Conservation (phyloP, 1,139 yeast genomes). For the Keqinozyma sinolaborantium region DNA sequence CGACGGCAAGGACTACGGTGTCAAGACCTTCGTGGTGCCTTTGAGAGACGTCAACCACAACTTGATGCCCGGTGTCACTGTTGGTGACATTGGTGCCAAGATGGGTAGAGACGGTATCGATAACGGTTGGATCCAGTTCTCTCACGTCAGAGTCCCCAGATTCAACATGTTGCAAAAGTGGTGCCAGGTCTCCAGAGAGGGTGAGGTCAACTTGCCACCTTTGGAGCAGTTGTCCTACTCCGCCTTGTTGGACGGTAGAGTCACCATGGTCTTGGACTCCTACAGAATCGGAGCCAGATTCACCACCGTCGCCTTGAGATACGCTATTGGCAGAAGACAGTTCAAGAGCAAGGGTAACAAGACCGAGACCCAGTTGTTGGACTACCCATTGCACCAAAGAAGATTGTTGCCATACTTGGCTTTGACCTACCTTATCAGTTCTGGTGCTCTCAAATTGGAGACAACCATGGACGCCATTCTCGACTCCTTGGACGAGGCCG, state of each 20-base stretch:
- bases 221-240: conserved; percentile 84
- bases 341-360: conserved; percentile 47
- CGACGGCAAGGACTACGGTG: conserved; percentile 83
- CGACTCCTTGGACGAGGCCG: conserved; percentile 52
- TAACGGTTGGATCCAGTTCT: conserved; percentile 92
- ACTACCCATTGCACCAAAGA: conserved; percentile 84
- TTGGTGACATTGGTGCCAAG: conserved; percentile 91
- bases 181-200: conserved; percentile 67
- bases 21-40: conserved; percentile 87
- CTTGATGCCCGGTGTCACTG: conserved; percentile 71
- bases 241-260: conserved; percentile 86
- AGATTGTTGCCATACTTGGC: conserved; percentile 81
- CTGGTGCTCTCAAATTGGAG: conserved; percentile 67
- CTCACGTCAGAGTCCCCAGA: conserved; percentile 78
- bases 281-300: conserved; percentile 78
- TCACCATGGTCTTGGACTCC: conserved; percentile 82
- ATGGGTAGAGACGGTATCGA: conserved; percentile 92
- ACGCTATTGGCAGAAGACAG: conserved; percentile 88
- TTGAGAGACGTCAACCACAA: conserved; percentile 71
- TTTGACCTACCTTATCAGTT: conserved; percentile 71
- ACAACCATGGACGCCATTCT: conserved; percentile 51
- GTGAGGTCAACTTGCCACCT: conserved; percentile 71
- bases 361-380: conserved; percentile 63
- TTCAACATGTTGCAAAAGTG: conserved; percentile 80
- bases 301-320: conserved; percentile 80